Base-by-base conservation (phyloP, 768 basidiomycete genomes). In the Kwoniella newhampshirensis region DNA sequence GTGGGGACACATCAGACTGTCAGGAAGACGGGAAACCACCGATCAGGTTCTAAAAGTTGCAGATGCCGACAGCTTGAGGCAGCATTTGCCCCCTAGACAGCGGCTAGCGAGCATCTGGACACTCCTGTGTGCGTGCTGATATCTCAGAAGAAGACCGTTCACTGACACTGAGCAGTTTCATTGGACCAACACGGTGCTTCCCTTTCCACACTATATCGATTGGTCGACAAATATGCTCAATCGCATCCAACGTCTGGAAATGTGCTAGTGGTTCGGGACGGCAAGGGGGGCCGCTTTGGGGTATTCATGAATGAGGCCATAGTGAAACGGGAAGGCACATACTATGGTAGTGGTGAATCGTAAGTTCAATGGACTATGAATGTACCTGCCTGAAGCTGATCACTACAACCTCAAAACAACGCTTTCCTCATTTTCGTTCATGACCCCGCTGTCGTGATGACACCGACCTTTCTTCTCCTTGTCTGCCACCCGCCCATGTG, bases 131-230 rank as follows among this genome's bases (percentile, higher is more conserved):
- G 54, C 46, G 70, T 55, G 32, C 4, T 9, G 18, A n/a, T n/a
- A n/a, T n/a, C n/a, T n/a, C n/a, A n/a, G n/a, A n/a, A n/a, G n/a
- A n/a, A n/a, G n/a, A n/a, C 18, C 32, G 21, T 15, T 13, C 21
- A 40, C 51, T 52, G 25, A 52, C 32, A 3, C 12, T 12, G 23
- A 15, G 6, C 41, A 75, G 74, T 74, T 78, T 92, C 90, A 15
- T 81, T 96, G 17, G 94, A 98, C 69, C 92, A 96, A 68, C 88
- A 98, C 64, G 94, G 94, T 0, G 91, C 93, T 42, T 93, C 91
- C 12, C 80, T 97, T 13, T 85, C 87, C 42, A 96, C 94, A 0
- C 81, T 97, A 4, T 97, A 96, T 74, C 68, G 66, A 13, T 65
- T 68, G 8, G 67, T 77, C 39, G 66, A 71, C 12, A 59, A 49